A percentile compares a stretch with the other conserved stretches of the same genome.
These are phyloP conservation scores for Thymus quinquecostatus DNA, from an alignment of 257 asterid genomes.

Conservation along the genomic window DNA sequence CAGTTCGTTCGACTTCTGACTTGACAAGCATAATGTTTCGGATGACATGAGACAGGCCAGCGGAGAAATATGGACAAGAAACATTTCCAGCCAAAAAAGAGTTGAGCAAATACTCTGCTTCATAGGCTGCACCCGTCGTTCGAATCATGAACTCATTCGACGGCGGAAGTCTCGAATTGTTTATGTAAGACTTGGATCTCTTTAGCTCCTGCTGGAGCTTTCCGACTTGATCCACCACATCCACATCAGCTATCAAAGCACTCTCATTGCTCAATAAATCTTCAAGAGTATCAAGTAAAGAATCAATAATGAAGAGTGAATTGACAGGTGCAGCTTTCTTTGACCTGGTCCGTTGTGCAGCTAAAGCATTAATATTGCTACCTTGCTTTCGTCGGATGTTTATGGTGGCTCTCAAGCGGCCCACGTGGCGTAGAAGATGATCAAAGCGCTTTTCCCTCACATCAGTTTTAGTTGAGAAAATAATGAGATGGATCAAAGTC, in stretches of 20 bases:
- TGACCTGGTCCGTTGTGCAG: not conserved
- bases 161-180: no score
- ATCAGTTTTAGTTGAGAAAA: not conserved
- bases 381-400: not conserved
- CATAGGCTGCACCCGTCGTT: no score
- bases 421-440: not conserved
- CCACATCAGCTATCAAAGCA: not conserved
- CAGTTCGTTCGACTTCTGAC: not conserved
- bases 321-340: not conserved
- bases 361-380: not conserved
- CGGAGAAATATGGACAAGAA: constrained; percentile 16
- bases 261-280: constrained; percentile 10
- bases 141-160: no score
- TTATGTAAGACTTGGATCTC: not conserved
- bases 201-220: constrained; percentile 11
- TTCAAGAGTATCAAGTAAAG: not conserved
- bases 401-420: not conserved
- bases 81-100: constrained; percentile 26
- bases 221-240: constrained; percentile 10
- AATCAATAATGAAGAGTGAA: constrained; percentile 17
- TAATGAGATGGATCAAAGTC: constrained; percentile 13
- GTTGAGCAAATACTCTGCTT: not conserved
- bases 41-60: constrained; percentile 14
- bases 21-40: not conserved
- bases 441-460: not conserved